phyloP scores from a whole-genome alignment of 768 basidiomycete species.

The Termitomyces sp. region DNA sequence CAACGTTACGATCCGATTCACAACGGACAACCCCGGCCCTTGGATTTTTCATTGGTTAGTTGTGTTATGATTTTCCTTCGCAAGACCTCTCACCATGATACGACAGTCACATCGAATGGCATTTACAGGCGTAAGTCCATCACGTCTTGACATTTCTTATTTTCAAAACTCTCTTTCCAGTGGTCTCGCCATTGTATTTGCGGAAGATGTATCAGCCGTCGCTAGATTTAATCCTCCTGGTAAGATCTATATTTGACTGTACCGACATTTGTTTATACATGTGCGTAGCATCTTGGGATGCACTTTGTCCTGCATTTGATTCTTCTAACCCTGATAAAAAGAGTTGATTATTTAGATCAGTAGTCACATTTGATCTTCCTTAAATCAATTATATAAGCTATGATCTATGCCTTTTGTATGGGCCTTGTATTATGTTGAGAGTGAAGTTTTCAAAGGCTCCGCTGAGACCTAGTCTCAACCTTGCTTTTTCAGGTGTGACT shows the following conservation, averaged over 20 bases:
- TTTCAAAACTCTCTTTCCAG: no score
- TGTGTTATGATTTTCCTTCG: not conserved
- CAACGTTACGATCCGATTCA: conserved; percentile 44
- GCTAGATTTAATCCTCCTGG: not conserved
- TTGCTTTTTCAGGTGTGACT: no score
- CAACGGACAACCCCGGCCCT: conserved; percentile 45
- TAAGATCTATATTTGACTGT: not conserved
- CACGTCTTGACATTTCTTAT: not conserved
- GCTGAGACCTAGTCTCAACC: no score
- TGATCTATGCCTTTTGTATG: no score
- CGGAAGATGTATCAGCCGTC: no score
- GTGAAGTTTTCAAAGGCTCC: no score
- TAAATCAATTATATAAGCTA: no score
- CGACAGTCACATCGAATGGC: conserved; percentile 47
- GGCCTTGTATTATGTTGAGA: no score
- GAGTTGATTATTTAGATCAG: no score
- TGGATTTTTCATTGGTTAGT: conserved; percentile 45
- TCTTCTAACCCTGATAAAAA: not conserved
- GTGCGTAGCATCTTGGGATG: conserved; percentile 22
- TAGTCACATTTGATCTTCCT: no score
- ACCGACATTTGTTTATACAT: not conserved
- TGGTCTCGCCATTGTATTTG: no score
- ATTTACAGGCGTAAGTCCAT: conserved; percentile 28
- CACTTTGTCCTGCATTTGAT: conserved; percentile 29
- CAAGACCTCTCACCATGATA: not conserved